phyloP scores from a whole-genome alignment of 805 yeast species.

The Ogataea degrootiae region DNA sequence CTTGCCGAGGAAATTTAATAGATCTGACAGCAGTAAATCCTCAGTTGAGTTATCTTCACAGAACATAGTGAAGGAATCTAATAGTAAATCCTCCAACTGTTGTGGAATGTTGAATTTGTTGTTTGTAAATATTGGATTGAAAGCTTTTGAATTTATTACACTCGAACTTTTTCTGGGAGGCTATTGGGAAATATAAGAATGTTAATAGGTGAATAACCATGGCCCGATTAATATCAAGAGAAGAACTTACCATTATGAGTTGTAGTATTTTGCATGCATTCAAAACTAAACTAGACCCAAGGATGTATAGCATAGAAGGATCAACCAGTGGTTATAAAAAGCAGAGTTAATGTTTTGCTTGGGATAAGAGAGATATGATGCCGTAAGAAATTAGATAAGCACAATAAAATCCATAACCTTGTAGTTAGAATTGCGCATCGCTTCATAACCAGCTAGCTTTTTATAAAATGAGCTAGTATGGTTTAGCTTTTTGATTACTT shows the following conservation, averaged over 20 bases:
- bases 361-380: no score
- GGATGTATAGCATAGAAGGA: no score
- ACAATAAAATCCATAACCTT: no score
- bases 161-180: background rate
- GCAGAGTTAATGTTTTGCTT: no score
- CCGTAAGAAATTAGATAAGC: no score
- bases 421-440: background rate
- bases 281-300: no score
- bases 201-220: background rate
- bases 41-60: slow-evolving; percentile 30
- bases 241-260: background rate
- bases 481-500: background rate
- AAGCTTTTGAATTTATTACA: slow-evolving; percentile 8
- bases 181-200: background rate
- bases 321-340: no score
- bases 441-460: background rate
- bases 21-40: slow-evolving; percentile 34
- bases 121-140: slow-evolving; percentile 15
- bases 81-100: slow-evolving; percentile 39
- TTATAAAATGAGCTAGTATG: no score
- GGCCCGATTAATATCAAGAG: background rate
- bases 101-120: slow-evolving; percentile 31
- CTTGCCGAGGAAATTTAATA: slow-evolving; percentile 26
- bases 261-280: background rate
- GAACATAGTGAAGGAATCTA: slow-evolving; percentile 38